Conservation (phyloP, 306 rosid genomes). For the Trifolium dubium region DNA sequence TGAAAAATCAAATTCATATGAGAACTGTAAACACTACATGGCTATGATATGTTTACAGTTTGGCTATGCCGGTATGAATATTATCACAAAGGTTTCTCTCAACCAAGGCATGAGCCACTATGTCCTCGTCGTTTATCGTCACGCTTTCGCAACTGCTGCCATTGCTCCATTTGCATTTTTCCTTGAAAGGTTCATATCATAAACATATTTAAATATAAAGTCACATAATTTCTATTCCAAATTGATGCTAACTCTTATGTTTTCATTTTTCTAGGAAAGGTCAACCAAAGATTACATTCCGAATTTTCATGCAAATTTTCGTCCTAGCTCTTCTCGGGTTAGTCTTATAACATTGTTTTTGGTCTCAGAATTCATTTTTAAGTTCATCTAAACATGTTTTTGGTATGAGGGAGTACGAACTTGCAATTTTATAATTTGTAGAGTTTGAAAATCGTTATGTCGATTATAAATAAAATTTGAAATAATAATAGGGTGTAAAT, state of each 20-base stretch:
- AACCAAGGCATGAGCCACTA: constrained; percentile 95
- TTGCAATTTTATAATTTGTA: background rate
- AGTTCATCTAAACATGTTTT: too few species aligned
- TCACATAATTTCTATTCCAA: background rate
- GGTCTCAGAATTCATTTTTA: too few species aligned
- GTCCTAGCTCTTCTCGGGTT: constrained; percentile 84
- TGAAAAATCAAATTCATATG: constrained; percentile 47
- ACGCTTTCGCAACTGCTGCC: constrained; percentile 75
- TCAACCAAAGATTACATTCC: constrained; percentile 81
- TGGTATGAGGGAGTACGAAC: background rate
- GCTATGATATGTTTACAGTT: constrained; percentile 89
- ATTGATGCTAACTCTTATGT: constrained; percentile 2
- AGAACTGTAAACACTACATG: constrained; percentile 74
- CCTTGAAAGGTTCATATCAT: constrained; percentile 66
- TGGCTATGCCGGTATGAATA: constrained; percentile 95
- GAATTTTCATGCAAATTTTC: constrained; percentile 74
- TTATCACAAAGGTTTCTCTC: constrained; percentile 84
- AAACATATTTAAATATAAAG: background rate
- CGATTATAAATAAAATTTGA: background rate
- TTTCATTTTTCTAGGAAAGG: constrained; percentile 62
- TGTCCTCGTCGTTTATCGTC: constrained; percentile 92
- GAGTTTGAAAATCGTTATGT: background rate
- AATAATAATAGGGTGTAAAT: too few species aligned
- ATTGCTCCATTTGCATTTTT: constrained; percentile 81
- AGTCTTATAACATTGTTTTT: constrained; percentile 33